These are phyloP conservation scores for Ziziphus jujuba DNA, from an alignment of 306 rosid genomes.

Conservation along the genomic window DNA sequence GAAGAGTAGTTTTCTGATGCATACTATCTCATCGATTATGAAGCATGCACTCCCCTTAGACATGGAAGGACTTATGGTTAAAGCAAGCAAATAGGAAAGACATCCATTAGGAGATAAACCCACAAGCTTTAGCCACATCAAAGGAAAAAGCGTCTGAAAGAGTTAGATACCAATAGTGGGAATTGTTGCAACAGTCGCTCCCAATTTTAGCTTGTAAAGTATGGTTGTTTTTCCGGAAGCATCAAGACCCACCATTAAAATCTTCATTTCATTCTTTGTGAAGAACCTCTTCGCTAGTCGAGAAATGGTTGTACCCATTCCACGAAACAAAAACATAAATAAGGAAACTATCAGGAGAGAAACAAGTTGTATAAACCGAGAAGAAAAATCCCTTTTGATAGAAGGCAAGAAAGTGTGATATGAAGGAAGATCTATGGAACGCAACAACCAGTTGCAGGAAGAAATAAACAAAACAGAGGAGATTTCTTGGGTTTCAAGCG, in stretches of 20 bases:
- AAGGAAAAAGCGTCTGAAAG: not conserved
- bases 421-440: not conserved
- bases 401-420: too few relatives aligned
- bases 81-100: not conserved
- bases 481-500: slow-evolving; percentile 31
- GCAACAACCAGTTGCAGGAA: not conserved
- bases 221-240: slow-evolving; percentile 57
- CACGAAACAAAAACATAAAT: slow-evolving; percentile 2
- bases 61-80: too few relatives aligned
- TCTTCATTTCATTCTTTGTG: slow-evolving; percentile 36
- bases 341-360: not conserved
- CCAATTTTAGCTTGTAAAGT: slow-evolving; percentile 46
- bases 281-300: slow-evolving; percentile 37
- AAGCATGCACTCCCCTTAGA: too few relatives aligned
- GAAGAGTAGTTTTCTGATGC: too few relatives aligned
- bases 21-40: too few relatives aligned
- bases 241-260: slow-evolving; percentile 57
- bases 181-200: slow-evolving; percentile 31
- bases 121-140: not conserved
- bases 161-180: slow-evolving; percentile 44
- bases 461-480: slow-evolving; percentile 8
- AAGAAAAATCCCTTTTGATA: too few relatives aligned
- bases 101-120: not conserved
- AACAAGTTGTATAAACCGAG: not conserved
- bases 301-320: slow-evolving; percentile 43